Conservation (phyloP, 2,329 filamentous ascomycete species). For the Ceratocystis albifundus region DNA sequence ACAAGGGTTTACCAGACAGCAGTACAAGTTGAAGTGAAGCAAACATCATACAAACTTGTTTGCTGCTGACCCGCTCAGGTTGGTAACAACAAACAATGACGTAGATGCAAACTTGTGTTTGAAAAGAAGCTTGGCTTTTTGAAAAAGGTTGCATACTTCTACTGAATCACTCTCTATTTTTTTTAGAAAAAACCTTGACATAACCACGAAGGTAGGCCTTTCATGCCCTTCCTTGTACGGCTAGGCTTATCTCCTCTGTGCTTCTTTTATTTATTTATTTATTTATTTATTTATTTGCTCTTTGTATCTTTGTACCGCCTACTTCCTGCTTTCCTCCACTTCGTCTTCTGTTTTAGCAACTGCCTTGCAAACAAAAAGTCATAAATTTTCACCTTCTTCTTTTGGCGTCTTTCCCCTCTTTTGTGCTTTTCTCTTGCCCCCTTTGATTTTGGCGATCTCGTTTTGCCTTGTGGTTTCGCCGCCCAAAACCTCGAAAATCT, state of each 20-base stretch:
- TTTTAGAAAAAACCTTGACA: too few species aligned
- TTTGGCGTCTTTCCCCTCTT: background rate
- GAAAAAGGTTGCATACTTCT: too few species aligned
- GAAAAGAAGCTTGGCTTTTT: too few species aligned
- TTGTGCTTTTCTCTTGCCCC: background rate
- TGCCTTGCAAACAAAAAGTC: background rate
- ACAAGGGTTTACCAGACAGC: background rate
- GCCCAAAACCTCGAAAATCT: background rate
- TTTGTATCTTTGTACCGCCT: background rate
- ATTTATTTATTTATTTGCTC: background rate
- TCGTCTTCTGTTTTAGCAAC: background rate
- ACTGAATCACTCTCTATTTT: background rate
- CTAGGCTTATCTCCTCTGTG: background rate
- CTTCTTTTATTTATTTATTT: conserved; percentile 4
- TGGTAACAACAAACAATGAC: background rate
- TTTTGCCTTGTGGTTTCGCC: background rate
- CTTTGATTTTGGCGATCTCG: background rate
- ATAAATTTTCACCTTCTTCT: conserved; percentile 1
- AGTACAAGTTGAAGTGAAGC: background rate
- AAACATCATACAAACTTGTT: background rate
- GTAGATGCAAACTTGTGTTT: background rate
- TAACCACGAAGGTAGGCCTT: too few species aligned
- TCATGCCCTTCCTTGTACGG: too few species aligned
- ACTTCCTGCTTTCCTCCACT: background rate
- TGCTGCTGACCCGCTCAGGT: background rate